phyloP scores from a whole-genome alignment of 345 rosid species.

The Citrus sinensis region DNA sequence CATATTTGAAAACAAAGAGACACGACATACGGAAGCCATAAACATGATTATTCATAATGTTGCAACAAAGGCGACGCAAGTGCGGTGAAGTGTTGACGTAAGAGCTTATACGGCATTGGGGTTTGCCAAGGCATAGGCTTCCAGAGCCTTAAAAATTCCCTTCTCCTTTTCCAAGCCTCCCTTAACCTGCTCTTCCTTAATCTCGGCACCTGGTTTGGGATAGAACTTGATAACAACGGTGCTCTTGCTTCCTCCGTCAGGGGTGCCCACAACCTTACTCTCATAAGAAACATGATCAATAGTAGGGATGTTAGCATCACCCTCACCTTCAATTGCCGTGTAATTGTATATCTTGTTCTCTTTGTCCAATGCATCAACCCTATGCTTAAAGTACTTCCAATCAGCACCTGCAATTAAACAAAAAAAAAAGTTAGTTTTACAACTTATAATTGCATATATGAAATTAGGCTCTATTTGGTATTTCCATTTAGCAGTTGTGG shows the following conservation, averaged over 20 bases:
- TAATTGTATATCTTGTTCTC: conserved; percentile 10
- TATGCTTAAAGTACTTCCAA: conserved; percentile 23
- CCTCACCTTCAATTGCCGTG: conserved; percentile 36
- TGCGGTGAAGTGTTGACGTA: not conserved
- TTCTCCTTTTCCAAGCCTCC: conserved; percentile 25
- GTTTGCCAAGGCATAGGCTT: conserved; percentile 33
- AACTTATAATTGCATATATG: not conserved
- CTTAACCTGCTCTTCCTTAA: conserved; percentile 32
- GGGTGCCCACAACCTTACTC: conserved; percentile 22
- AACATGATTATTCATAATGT: not conserved
- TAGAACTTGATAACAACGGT: conserved; percentile 20
- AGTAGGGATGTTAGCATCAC: conserved; percentile 15
- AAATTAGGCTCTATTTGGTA: not conserved
- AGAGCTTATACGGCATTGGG: conserved; percentile 19
- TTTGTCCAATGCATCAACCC: conserved; percentile 24
- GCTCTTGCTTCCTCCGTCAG: conserved; percentile 24
- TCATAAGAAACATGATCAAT: conserved; percentile 31
- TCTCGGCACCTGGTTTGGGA: conserved; percentile 12
- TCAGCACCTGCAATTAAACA: conserved; percentile 10
- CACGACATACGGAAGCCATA: not conserved
- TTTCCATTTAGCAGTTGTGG: no score
- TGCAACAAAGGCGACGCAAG: not conserved
- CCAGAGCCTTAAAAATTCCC: conserved; percentile 31
- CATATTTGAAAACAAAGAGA: not conserved
- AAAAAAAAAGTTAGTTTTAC: not conserved